These are phyloP conservation scores for Helianthus annuus DNA, from an alignment of 129 eudicot genomes.

Conservation along the genomic window HanXRQr2.0-SUNRISE NC_035434.2:25673401-25673900, in stretches of 20 bases:
- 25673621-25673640: too few species aligned
- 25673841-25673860: slow-evolving; percentile 42
- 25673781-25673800: background rate
- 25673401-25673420: background rate
- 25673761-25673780: background rate
- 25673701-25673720: background rate
- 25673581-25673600: too few species aligned
- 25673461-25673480: background rate
- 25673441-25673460: background rate
- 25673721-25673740: slow-evolving; percentile 12
- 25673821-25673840: slow-evolving; percentile 33
- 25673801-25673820: slow-evolving; percentile 23
- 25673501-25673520: too few species aligned
- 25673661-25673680: too few species aligned
- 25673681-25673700: too few species aligned
- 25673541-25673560: too few species aligned
- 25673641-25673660: too few species aligned
- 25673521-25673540: background rate
- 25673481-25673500: background rate
- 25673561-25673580: too few species aligned
- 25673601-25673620: too few species aligned
- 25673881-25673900: slow-evolving; percentile 34
- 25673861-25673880: slow-evolving; percentile 37
- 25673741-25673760: background rate
- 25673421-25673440: too few species aligned